phyloP scores from a whole-genome alignment of 495 filamentous ascomycete genomes.

The Zalerion maritima region DNA sequence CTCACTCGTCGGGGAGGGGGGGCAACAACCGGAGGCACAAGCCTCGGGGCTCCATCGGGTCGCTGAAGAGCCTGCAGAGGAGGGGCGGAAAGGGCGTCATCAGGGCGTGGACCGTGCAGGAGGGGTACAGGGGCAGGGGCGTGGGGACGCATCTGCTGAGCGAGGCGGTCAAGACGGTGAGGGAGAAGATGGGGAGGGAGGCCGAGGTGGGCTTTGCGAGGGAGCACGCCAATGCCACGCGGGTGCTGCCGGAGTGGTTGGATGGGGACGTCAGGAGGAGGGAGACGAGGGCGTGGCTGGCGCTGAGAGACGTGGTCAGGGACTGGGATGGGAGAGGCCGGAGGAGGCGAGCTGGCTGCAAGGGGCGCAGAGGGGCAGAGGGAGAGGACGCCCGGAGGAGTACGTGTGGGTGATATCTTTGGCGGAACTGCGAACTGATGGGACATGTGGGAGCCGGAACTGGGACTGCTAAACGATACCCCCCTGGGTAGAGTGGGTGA shows the following conservation, averaged over 20 bases:
- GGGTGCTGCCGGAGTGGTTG: constrained; percentile 44
- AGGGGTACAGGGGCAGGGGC: constrained; percentile 49
- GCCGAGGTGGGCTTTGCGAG: constrained; percentile 48
- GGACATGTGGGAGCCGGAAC: no score
- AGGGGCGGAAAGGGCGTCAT: constrained; percentile 40
- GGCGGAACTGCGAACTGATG: no score
- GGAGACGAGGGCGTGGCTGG: constrained; percentile 37
- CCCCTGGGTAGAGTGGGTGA: no score
- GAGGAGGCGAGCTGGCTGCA: constrained; percentile 22
- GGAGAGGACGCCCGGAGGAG: no score
- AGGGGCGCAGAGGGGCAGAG: no score
- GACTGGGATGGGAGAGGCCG: constrained; percentile 25
- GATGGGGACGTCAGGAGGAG: constrained; percentile 41
- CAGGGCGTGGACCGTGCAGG: constrained; percentile 59
- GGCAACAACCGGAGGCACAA: constrained; percentile 12
- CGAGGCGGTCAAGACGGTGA: constrained; percentile 44
- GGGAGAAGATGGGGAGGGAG: constrained; percentile 39
- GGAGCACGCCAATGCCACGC: constrained; percentile 51
- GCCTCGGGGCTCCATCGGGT: no score
- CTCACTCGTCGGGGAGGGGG: constrained; percentile 3
- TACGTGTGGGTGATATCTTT: no score
- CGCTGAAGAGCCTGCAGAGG: constrained; percentile 12
- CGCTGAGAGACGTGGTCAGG: constrained; percentile 32
- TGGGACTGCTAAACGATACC: no score
- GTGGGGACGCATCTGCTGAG: constrained; percentile 55